These are phyloP conservation scores for Emergomyces orientalis DNA, from an alignment of 2,329 filamentous ascomycete genomes.

Conservation along the genomic window DNA sequence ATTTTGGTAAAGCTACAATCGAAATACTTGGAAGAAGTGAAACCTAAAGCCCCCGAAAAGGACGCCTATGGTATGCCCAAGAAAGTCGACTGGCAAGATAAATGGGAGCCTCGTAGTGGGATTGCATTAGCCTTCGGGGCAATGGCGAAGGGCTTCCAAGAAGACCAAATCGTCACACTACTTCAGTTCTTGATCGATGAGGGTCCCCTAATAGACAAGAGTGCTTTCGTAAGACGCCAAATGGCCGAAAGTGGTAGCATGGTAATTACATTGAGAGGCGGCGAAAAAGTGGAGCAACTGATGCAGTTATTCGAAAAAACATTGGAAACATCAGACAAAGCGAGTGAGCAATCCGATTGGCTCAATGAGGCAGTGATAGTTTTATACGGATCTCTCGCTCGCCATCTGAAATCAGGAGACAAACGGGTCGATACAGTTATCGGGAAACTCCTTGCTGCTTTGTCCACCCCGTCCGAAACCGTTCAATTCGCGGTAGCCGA, in stretches of 20 bases:
- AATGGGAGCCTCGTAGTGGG: constrained; percentile 85
- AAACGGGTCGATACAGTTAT: constrained; percentile 80
- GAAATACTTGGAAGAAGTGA: constrained; percentile 68
- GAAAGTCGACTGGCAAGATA: constrained; percentile 78
- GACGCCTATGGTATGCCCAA: constrained; percentile 92
- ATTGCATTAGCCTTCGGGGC: constrained; percentile 81
- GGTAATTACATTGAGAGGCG: constrained; percentile 72
- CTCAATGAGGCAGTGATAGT: constrained; percentile 97
- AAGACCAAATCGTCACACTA: constrained; percentile 62
- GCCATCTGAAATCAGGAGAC: constrained; percentile 79
- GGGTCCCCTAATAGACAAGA: constrained; percentile 79
- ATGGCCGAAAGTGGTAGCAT: constrained; percentile 86
- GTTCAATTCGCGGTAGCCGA: constrained; percentile 95
- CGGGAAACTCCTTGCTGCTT: constrained; percentile 70
- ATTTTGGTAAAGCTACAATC: constrained; percentile 58
- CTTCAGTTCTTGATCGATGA: constrained; percentile 76
- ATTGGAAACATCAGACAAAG: constrained; percentile 75
- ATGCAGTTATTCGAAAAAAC: constrained; percentile 89
- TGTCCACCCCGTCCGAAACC: constrained; percentile 90
- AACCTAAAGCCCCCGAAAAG: constrained; percentile 70
- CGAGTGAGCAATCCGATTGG: constrained; percentile 70
- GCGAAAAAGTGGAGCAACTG: constrained; percentile 71
- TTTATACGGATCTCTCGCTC: constrained; percentile 86
- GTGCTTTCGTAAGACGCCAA: constrained; percentile 65
- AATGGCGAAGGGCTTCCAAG: constrained; percentile 60